Conservation (phyloP, 148 eudicot genomes). For the Vaccinium macrocarpon region DNA sequence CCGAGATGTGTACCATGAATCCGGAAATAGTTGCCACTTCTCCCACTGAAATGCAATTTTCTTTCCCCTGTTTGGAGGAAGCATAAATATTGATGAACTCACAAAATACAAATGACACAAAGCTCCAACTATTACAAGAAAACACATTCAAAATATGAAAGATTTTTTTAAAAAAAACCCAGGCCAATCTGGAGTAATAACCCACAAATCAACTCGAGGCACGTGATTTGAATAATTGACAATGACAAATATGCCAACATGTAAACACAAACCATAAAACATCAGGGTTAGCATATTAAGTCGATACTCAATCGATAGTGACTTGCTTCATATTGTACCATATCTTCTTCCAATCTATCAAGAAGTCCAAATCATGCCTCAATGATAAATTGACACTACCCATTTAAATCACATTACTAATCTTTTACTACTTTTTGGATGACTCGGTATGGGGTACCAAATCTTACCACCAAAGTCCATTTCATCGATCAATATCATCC, state of each 20-base stretch:
- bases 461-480: neutral
- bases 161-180: too few species aligned
- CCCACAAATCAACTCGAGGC: neutral
- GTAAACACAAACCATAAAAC: neutral
- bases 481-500: neutral
- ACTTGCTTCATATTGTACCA: neutral
- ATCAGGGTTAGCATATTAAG: neutral
- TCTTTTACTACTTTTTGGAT: neutral
- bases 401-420: neutral
- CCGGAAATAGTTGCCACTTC: too few species aligned
- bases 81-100: too few species aligned
- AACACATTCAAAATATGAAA: too few species aligned
- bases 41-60: too few species aligned
- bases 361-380: neutral
- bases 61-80: too few species aligned
- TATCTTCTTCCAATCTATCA: neutral
- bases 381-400: neutral
- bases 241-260: neutral
- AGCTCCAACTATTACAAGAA: too few species aligned
- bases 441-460: neutral
- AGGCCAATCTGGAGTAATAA: neutral
- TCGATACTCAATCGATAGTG: neutral
- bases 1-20: too few species aligned
- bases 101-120: too few species aligned
- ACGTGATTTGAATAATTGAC: neutral